Percentiles rank a stretch among this genome's conserved stretches.
Evolutionary conservation across 139 green algal genomes (phyloP).

Genomic region (Trebouxia sp.): DNA sequence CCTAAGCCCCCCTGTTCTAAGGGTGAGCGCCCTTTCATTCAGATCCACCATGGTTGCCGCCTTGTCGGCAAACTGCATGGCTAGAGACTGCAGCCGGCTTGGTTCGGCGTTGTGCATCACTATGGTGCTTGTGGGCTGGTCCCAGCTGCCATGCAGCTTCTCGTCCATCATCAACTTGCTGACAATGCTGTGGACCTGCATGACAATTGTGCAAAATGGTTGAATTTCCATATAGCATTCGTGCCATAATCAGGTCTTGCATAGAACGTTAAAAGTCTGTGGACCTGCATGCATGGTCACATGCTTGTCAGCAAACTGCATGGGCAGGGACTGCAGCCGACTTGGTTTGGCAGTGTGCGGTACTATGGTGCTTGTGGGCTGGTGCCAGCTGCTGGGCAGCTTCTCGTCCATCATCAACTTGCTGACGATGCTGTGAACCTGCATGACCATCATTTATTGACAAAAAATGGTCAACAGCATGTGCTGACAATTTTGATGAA

Average conservation of each 20-base stretch:
- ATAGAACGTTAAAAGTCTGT: not conserved
- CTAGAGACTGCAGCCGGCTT: constrained; percentile 73
- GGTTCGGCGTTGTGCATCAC: constrained; percentile 88
- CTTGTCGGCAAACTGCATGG: constrained; percentile 80
- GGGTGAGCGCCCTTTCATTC: constrained; percentile 89
- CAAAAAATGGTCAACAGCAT: no score
- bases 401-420: constrained; percentile 92
- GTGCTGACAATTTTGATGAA: no score
- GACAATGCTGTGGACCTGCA: constrained; percentile 78
- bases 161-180: constrained; percentile 92
- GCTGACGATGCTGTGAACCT: constrained; percentile 77
- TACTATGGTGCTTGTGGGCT: constrained; percentile 91
- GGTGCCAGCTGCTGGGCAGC: constrained; percentile 88
- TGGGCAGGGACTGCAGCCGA: constrained; percentile 68
- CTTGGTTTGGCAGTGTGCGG: constrained; percentile 82
- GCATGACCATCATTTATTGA: constrained; percentile 24
- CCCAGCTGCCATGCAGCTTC: constrained; percentile 86
- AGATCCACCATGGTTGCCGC: constrained; percentile 84
- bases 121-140: constrained; percentile 93
- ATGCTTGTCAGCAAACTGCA: constrained; percentile 40
- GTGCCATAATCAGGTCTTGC: no score
- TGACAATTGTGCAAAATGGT: not conserved
- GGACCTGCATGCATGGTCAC: not conserved
- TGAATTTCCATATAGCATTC: no score
- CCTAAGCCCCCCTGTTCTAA: constrained; percentile 76